Evolutionary conservation across 495 filamentous ascomycete genomes (phyloP).

Genomic region (Neurospora tetraspora): DNA sequence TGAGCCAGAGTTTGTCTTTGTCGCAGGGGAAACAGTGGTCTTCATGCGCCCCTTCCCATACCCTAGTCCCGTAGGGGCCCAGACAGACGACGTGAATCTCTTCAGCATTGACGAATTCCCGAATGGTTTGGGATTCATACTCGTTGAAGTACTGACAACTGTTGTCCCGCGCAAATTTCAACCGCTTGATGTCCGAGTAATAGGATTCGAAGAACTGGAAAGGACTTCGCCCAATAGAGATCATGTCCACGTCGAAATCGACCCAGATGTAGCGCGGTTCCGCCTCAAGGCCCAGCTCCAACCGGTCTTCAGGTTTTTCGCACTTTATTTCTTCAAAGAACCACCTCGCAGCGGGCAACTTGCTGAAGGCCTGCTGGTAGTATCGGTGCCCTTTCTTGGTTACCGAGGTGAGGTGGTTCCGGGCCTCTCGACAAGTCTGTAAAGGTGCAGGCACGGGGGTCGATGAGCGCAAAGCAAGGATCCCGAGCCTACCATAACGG

Average conservation of each 20-base stretch:
- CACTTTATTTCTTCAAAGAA: background rate
- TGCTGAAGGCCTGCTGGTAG: background rate
- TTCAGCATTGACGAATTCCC: background rate
- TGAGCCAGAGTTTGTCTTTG: background rate
- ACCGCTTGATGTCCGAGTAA: background rate
- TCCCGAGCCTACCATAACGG: background rate
- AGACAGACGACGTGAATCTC: background rate
- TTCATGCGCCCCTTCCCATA: background rate
- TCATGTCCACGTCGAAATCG: background rate
- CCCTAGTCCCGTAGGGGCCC: background rate
- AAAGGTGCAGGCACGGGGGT: too few relatives aligned
- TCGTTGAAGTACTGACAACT: too few relatives aligned
- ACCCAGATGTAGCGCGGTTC: background rate
- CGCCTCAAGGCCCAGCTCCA: background rate
- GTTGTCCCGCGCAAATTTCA: background rate
- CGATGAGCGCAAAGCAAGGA: too few relatives aligned
- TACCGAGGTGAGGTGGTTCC: background rate
- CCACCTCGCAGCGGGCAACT: background rate
- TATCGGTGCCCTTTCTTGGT: background rate
- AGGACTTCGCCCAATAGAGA: background rate
- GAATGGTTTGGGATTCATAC: background rate
- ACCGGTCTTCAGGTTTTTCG: background rate
- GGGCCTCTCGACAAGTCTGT: too few relatives aligned
- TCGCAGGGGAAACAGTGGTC: background rate
- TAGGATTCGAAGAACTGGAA: background rate